These are phyloP conservation scores for Nyctanthes arbortristis DNA, from an alignment of 257 asterid genomes.

Conservation along the genomic window DNA sequence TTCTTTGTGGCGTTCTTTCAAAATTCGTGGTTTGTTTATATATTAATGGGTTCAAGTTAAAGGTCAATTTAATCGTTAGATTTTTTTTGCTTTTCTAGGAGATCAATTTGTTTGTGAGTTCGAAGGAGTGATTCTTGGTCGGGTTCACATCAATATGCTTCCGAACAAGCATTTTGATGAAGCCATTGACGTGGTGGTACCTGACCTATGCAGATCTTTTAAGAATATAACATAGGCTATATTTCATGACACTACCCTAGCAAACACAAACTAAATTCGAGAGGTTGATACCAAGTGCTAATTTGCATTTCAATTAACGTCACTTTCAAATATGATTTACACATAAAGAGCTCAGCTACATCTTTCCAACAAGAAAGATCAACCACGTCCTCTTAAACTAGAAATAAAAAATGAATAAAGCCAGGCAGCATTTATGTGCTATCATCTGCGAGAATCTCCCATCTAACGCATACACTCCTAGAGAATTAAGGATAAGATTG, in stretches of 20 bases:
- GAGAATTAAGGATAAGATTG: background rate
- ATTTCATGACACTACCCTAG: background rate
- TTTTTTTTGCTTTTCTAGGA: too few relatives aligned
- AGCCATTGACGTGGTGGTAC: background rate
- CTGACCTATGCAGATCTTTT: background rate
- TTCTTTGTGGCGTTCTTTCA: too few relatives aligned
- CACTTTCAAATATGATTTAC: background rate
- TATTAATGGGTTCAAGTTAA: too few relatives aligned
- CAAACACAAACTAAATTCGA: background rate
- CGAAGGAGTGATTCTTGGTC: too few relatives aligned
- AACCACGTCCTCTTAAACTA: background rate
- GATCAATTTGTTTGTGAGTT: too few relatives aligned
- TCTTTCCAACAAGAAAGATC: background rate
- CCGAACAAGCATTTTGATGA: background rate
- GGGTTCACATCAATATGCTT: too few relatives aligned
- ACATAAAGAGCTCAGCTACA: background rate
- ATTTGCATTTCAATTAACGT: background rate
- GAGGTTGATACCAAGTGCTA: background rate
- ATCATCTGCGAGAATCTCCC: background rate
- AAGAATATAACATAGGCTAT: background rate
- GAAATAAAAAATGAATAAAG: background rate
- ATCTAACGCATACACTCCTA: background rate
- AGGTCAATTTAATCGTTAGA: too few relatives aligned
- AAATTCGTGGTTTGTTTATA: too few relatives aligned
- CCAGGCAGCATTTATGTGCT: background rate